A percentile compares a stretch with the other conserved stretches of the same genome.
These are phyloP conservation scores for bread wheat (Triticum aestivum) DNA, from an alignment of 176 grass and related monocot genomes.

Conservation along the genomic window DNA sequence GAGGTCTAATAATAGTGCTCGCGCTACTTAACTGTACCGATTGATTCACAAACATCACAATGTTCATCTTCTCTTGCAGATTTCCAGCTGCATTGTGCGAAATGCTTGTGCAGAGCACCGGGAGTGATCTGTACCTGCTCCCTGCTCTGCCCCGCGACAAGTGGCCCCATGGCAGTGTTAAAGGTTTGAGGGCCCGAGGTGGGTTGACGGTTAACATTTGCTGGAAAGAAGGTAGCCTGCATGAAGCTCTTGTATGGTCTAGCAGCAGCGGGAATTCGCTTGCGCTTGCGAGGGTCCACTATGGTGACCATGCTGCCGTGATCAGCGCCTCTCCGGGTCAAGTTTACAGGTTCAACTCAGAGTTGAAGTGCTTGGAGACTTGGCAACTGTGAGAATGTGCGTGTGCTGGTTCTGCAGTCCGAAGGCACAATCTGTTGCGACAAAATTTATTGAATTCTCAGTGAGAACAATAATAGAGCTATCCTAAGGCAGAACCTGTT, in stretches of 20 bases:
- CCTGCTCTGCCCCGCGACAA: constrained; percentile 67
- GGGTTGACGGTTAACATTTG: constrained; percentile 60
- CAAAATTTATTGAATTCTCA: neutral
- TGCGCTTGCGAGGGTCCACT: constrained; percentile 47
- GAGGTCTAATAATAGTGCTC: neutral
- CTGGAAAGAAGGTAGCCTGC: constrained; percentile 77
- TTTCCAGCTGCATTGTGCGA: constrained; percentile 78
- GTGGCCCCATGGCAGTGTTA: constrained; percentile 72
- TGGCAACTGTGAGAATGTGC: constrained; percentile 19
- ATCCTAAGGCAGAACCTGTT: too few species aligned
- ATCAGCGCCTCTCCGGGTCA: constrained; percentile 32
- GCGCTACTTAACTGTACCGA: neutral
- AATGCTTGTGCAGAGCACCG: constrained; percentile 84
- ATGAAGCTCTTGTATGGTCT: constrained; percentile 76
- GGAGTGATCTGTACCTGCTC: constrained; percentile 66
- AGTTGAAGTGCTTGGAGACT: constrained; percentile 69
- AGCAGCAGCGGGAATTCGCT: constrained; percentile 35
- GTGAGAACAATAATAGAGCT: too few species aligned
- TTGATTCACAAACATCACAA: neutral
- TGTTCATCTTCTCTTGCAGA: constrained; percentile 38
- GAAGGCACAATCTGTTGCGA: too few species aligned
- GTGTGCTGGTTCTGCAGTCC: neutral
- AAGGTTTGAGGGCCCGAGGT: constrained; percentile 81
- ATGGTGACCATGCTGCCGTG: neutral
- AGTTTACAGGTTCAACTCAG: constrained; percentile 52